A percentile compares a stretch with the other conserved stretches of the same genome.
Evolutionary conservation across 768 basidiomycete species (phyloP).

Genomic region (Phylloporus arenicola): DNA sequence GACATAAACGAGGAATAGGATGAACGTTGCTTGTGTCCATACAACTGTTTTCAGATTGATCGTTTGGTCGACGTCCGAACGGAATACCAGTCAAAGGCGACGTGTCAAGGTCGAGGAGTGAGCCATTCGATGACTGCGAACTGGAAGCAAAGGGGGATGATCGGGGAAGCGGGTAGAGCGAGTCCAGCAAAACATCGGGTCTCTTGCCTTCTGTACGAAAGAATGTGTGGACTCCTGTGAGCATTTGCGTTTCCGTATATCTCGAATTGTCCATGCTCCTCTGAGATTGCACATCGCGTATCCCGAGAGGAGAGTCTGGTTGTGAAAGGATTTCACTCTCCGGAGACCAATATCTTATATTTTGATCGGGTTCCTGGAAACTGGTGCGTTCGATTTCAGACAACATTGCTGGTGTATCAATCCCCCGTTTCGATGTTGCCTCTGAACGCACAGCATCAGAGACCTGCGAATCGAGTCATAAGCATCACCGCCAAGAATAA

Average conservation of each 20-base stretch:
- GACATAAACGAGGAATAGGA: neutral
- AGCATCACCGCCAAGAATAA: neutral
- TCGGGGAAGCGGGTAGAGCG: constrained; percentile 8
- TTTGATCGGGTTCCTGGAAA: neutral
- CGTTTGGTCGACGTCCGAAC: neutral
- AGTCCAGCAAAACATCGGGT: neutral
- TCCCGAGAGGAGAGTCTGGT: neutral
- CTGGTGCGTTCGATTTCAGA: neutral
- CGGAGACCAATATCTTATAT: neutral
- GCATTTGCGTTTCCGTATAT: neutral
- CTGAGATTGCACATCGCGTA: neutral
- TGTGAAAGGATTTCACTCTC: neutral
- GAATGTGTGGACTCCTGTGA: neutral
- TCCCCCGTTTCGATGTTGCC: neutral
- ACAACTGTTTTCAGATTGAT: neutral
- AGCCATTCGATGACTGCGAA: constrained; percentile 10
- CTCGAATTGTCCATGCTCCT: constrained; percentile 3
- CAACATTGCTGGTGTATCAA: neutral
- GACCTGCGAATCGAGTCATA: constrained; percentile 9
- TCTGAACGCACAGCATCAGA: neutral
- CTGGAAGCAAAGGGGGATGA: constrained; percentile 22
- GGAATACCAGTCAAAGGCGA: constrained; percentile 13
- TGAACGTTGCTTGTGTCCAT: neutral
- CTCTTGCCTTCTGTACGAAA: neutral
- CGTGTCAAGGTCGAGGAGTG: constrained; percentile 20